phyloP scores from a whole-genome alignment of 441 rosid genomes.

The Omphalea diandra region DNA sequence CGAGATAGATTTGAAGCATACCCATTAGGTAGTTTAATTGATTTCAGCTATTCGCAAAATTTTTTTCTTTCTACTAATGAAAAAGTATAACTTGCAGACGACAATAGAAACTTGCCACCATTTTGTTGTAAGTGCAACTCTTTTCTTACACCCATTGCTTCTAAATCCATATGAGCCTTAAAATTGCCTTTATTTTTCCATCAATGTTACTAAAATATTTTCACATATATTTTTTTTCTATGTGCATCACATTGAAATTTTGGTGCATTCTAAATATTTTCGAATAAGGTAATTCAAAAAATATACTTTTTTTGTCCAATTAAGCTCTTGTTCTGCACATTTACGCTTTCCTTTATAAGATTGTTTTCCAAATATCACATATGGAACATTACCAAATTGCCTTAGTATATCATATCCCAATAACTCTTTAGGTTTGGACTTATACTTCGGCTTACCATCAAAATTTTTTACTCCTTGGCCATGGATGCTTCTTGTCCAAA shows the following conservation, averaged over 20 bases:
- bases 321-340: neutral
- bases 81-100: neutral
- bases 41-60: neutral
- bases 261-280: neutral
- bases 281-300: neutral
- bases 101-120: neutral
- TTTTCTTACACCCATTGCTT: neutral
- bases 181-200: neutral
- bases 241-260: neutral
- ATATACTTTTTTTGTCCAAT: neutral
- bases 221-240: neutral
- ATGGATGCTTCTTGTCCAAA: neutral
- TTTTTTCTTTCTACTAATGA: neutral
- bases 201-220: neutral
- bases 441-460: neutral
- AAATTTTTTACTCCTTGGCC: neutral
- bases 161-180: neutral
- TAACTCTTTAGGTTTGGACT: neutral
- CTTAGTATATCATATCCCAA: neutral
- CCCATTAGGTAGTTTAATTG: neutral
- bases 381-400: neutral
- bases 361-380: neutral
- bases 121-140: neutral
- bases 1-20: neutral
- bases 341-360: neutral